These are phyloP conservation scores for Physocladia obscura DNA, from an alignment of 192 early-diverging fungal genomes.

Conservation along the genomic window DNA sequence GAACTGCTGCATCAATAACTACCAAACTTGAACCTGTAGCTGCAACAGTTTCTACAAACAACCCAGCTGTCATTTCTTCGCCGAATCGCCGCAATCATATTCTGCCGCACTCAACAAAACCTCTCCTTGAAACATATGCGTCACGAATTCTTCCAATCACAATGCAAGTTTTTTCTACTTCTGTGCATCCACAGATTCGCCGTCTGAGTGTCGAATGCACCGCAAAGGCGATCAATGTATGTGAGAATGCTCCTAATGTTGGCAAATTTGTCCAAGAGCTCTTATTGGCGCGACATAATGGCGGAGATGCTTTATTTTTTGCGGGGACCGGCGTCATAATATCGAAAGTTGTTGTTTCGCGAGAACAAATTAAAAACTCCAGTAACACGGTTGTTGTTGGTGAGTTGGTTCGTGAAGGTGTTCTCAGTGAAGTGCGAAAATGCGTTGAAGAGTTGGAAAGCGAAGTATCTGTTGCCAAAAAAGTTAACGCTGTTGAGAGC, in stretches of 20 bases:
- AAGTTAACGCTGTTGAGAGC: neutral
- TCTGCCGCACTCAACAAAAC: no score
- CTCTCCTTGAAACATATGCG: slow-evolving; percentile 30
- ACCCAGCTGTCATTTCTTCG: no score
- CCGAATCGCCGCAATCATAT: no score
- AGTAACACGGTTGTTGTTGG: no score
- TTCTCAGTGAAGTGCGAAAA: slow-evolving; percentile 59
- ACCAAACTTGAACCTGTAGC: no score
- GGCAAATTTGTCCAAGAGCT: slow-evolving; percentile 56
- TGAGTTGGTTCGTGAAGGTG: slow-evolving; percentile 76
- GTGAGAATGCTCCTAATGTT: slow-evolving; percentile 42
- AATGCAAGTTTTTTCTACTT: slow-evolving; percentile 69
- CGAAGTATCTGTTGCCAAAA: neutral
- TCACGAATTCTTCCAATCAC: slow-evolving; percentile 65
- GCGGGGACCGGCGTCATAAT: slow-evolving; percentile 63
- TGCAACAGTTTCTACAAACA: no score
- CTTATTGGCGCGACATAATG: slow-evolving; percentile 21
- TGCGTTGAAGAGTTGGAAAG: slow-evolving; percentile 31
- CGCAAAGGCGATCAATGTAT: slow-evolving; percentile 50
- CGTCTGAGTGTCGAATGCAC: slow-evolving; percentile 55
- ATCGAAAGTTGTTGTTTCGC: slow-evolving; percentile 56
- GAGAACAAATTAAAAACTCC: no score
- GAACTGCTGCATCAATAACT: neutral
- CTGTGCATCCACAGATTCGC: slow-evolving; percentile 63
- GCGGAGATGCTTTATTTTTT: slow-evolving; percentile 38